Percentiles rank a stretch among this genome's conserved stretches.
Evolutionary conservation across 2,329 filamentous ascomycete genomes (phyloP).

Genomic region (Claviceps humidiphila): DNA sequence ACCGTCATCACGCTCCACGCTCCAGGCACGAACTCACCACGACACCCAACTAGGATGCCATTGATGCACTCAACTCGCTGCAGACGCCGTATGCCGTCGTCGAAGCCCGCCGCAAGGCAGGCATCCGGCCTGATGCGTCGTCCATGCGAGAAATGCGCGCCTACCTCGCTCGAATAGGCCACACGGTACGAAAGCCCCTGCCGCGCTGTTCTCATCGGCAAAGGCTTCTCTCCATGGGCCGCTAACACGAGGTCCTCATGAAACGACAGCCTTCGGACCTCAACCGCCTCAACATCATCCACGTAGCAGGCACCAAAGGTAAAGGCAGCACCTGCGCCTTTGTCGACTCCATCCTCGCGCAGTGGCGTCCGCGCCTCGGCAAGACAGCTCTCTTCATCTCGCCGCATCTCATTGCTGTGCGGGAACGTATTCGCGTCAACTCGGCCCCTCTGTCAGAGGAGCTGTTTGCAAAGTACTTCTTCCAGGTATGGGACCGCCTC

Average conservation of each 20-base stretch:
- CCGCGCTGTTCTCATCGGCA: neutral
- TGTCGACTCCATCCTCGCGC: conserved; percentile 46
- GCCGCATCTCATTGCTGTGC: conserved; percentile 53
- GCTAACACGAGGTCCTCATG: neutral
- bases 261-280: conserved; percentile 31
- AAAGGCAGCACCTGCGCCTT: conserved; percentile 64
- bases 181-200: conserved; percentile 34
- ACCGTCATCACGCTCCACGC: neutral
- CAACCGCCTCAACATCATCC: conserved; percentile 50
- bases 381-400: conserved; percentile 55
- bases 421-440: conserved; percentile 54
- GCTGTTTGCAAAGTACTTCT: conserved; percentile 52
- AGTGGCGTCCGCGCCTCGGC: conserved; percentile 28
- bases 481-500: conserved; percentile 51
- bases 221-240: neutral
- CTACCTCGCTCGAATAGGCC: conserved; percentile 66
- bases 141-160: conserved; percentile 67
- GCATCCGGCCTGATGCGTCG: conserved; percentile 53
- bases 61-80: conserved; percentile 74
- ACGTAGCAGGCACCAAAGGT: conserved; percentile 65
- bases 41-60: conserved; percentile 52
- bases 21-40: neutral
- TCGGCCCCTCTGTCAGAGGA: conserved; percentile 42
- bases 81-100: conserved; percentile 79
- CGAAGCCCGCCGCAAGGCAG: conserved; percentile 63